Base-by-base conservation (phyloP, 495 filamentous ascomycete species). In the Penicillium crystallinum region DNA sequence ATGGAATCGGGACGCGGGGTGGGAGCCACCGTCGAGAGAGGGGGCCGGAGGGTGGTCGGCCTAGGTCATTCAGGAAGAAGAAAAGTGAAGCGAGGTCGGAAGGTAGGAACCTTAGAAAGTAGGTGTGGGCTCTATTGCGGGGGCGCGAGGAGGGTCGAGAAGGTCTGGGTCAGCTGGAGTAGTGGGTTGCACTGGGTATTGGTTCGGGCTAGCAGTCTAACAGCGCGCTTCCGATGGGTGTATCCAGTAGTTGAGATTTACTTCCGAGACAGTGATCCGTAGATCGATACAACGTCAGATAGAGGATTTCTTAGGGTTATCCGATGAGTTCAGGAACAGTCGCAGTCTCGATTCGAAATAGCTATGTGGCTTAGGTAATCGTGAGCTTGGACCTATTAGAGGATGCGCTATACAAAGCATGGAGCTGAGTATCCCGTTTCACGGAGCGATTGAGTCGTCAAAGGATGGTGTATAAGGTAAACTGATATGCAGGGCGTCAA, bases 21-120 rank as follows among this genome's bases (percentile, higher is more conserved):
- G 36, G 59, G 46, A 60, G 58, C 62, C 61, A 68, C 64, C 54
- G 52, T 72, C 56, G 52, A 55, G 30, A 52, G 22, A 33, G 40
- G 54, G 33, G 59, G 57, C 60, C 60, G 60, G 53, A 52, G 29
- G 29, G 35, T 21, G 33, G 23, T 63, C 53, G 60, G 50, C 60
- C 60, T 54, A 21, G 46, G 34, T 49, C 50, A 52, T 48, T 17
- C 43, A 51, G 54, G 48, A 42, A 42, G 17, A 33, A 18, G 37
- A 7, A 3, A 27, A 7, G 42, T 39, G 35, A 54, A 29, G 55
- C 52, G 47, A 43, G 53, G 47, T 45, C 29, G 50, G 40, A 33
- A 52, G 36, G n/a, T n/a, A n/a, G n/a, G n/a, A n/a, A n/a, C n/a
- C n/a, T n/a, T n/a, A n/a, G 39, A 46, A 18, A 18, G 30, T 35